These are phyloP conservation scores for Fusarium napiforme DNA, from an alignment of 2,329 filamentous ascomycete species.

Conservation along the genomic window DNA sequence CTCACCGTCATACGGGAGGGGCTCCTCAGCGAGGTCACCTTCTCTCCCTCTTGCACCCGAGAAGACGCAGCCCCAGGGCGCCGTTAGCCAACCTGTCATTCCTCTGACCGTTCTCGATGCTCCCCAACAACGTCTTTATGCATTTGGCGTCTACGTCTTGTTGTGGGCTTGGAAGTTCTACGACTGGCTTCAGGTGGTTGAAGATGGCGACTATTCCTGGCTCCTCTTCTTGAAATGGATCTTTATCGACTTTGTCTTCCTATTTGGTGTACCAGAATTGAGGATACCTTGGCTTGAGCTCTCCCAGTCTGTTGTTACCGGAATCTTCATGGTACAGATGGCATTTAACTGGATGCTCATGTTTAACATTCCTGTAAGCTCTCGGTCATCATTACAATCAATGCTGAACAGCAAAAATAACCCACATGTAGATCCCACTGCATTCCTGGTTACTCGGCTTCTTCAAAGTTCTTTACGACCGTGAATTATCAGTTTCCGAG, in stretches of 20 bases:
- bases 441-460: conserved; percentile 77
- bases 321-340: conserved; percentile 77
- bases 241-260: conserved; percentile 83
- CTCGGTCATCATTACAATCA: neutral
- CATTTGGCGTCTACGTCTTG: conserved; percentile 79
- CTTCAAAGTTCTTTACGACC: conserved; percentile 86
- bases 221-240: conserved; percentile 95
- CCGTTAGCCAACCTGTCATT: conserved; percentile 72
- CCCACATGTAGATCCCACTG: conserved; percentile 70
- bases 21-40: conserved; percentile 46
- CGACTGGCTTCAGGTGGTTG: conserved; percentile 82
- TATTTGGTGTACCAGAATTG: conserved; percentile 87
- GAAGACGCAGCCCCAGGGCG: conserved; percentile 45
- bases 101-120: conserved; percentile 85
- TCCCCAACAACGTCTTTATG: conserved; percentile 89
- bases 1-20: conserved; percentile 47
- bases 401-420: conserved; percentile 15
- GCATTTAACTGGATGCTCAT: conserved; percentile 86
- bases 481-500: conserved; percentile 93
- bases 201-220: conserved; percentile 87
- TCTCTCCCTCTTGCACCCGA: conserved; percentile 61
- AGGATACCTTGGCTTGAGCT: conserved; percentile 98
- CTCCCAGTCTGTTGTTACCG: conserved; percentile 77
- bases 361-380: conserved; percentile 83
- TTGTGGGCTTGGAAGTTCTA: conserved; percentile 87